Evolutionary conservation across 352 stramenopile species (phyloP), one percentile per base, ranked within the genome.

Genomic region (Globisporangium barbulae): DNA sequence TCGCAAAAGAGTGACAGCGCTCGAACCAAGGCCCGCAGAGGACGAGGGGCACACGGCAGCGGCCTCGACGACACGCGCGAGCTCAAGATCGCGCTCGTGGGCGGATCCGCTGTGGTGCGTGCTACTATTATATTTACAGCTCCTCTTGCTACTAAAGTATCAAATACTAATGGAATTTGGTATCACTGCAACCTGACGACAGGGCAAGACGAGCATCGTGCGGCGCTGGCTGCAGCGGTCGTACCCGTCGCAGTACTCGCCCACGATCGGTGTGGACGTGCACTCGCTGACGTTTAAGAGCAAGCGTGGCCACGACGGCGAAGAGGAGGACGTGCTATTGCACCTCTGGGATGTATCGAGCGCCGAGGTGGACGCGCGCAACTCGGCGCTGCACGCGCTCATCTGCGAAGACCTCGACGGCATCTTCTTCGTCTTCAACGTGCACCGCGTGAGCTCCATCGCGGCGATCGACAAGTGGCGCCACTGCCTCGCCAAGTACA

Each of bases 361-460:
- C 49, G 74, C 78, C 28, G 86, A 95, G 53, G 78, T 88, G 13
- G 84, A 95, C 59, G 71, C 71, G 35, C 74, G 62, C 22, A 76
- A 77, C 44, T 79, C 78, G n/a, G 78, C 82, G 19, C 69, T 93
- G 25, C 84, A 93, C 64, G 64, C 85, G 59, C 71, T 93, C 15
- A 59, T 92, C 28, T 95, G 86, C 48, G 82, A 93, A 10, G 76
- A 83, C 15, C 76, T 95, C 37, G 86, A 93, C 61, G 86, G 86
- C 53, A 77, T 95, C 56, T 95, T 95, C 69, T 91, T 91, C 45
- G 86, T 93, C n/a, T 92, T 92, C 59, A 95, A 95, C 63, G 83
- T 95, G 41, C 84, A 95, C 62, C 82, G 86, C 37, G 84, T 95
- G 71, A 95, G 83, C 64, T 93, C 86, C 33, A 92, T 95, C 63